These are phyloP conservation scores for Metschnikowia dekortorum DNA, from an alignment of 805 yeast genomes.

Conservation along the genomic window DNA sequence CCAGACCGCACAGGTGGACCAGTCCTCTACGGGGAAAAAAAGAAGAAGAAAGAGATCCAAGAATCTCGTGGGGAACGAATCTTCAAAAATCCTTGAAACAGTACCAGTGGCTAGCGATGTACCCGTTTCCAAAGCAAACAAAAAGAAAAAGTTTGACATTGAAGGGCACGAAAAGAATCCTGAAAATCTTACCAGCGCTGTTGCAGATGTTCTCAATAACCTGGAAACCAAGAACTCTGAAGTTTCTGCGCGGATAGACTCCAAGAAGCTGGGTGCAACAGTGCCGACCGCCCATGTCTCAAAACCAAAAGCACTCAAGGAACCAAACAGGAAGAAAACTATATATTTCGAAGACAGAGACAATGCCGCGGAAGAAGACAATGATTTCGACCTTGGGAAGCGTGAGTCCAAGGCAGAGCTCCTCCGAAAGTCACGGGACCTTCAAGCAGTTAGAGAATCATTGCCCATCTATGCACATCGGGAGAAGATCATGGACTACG, in stretches of 20 bases:
- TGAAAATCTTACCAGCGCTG: not conserved
- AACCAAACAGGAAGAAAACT: conserved; percentile 14
- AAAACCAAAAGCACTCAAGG: not conserved
- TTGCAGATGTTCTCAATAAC: not conserved
- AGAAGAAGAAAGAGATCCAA: conserved; percentile 21
- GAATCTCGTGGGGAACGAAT: conserved; percentile 7
- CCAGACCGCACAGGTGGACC: conserved; percentile 4
- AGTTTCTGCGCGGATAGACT: not conserved
- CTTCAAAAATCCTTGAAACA: not conserved
- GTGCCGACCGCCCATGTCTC: not conserved
- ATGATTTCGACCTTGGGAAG: conserved; percentile 9
- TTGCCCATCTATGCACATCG: conserved; percentile 77
- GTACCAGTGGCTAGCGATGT: conserved; percentile 9
- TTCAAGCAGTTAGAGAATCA: conserved; percentile 49
- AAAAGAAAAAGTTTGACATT: conserved; percentile 21
- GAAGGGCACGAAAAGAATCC: conserved; percentile 6
- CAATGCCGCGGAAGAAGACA: conserved; percentile 32
- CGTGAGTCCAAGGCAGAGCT: conserved; percentile 22
- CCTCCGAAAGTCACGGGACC: conserved; percentile 36
- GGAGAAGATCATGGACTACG: conserved; percentile 53
- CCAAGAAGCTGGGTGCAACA: not conserved
- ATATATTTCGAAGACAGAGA: conserved; percentile 34
- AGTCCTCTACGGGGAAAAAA: conserved; percentile 10
- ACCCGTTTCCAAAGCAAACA: conserved; percentile 18
- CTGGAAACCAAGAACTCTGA: not conserved